phyloP scores from a whole-genome alignment of 768 basidiomycete species.

The Leccinum pellstonianum region DNA sequence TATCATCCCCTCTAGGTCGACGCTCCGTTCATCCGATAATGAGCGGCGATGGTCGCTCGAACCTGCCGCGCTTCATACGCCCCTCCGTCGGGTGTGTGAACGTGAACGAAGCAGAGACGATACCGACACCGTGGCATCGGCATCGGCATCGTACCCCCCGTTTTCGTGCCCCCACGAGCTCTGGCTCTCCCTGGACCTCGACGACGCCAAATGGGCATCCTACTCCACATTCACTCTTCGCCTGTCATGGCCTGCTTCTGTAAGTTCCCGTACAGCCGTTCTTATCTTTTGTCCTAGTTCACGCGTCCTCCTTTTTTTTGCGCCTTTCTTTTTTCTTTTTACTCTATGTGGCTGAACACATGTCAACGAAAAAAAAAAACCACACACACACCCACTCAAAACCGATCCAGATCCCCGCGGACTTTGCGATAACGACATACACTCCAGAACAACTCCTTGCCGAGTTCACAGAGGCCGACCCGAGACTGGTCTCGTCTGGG shows the following conservation, averaged over 20 bases:
- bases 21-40: constrained; percentile 32
- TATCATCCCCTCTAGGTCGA: constrained; percentile 36
- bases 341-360: neutral
- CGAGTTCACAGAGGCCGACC: constrained; percentile 6
- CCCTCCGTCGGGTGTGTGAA: constrained; percentile 39
- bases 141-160: constrained; percentile 2
- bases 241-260: constrained; percentile 56
- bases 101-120: neutral
- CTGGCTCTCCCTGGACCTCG: constrained; percentile 49
- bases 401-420: constrained; percentile 42
- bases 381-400: neutral
- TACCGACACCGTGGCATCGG: neutral
- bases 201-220: constrained; percentile 38
- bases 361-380: neutral
- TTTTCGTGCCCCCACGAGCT: constrained; percentile 41
- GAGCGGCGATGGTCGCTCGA: constrained; percentile 39
- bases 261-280: constrained; percentile 32
- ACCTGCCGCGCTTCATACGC: constrained; percentile 42
- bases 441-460: constrained; percentile 34
- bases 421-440: constrained; percentile 41
- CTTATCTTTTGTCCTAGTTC: neutral
- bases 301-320: neutral
- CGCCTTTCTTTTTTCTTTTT: neutral
- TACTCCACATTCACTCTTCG: constrained; percentile 50
- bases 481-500: neutral